Conservation (phyloP, 306 rosid species). For the Gastrolobium bilobum region DNA sequence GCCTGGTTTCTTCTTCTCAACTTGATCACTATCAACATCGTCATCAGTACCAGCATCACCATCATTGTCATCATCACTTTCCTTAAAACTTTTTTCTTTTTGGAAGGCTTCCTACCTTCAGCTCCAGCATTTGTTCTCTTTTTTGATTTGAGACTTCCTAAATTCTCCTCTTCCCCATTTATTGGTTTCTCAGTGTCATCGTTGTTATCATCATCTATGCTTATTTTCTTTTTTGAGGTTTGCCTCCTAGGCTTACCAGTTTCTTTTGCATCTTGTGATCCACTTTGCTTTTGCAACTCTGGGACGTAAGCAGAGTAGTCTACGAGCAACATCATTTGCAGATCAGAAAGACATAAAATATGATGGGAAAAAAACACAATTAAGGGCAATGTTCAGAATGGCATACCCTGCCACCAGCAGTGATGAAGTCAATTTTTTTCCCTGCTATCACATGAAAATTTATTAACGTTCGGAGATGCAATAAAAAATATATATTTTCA, state of each 20-base stretch:
- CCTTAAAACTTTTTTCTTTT: conserved; percentile 61
- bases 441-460: conserved; percentile 68
- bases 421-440: conserved; percentile 81
- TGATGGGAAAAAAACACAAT: conserved; percentile 11
- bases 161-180: conserved; percentile 49
- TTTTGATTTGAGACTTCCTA: conserved; percentile 57
- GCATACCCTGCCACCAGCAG: conserved; percentile 94
- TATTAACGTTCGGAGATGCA: conserved; percentile 6
- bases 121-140: conserved; percentile 61
- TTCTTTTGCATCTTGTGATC: conserved; percentile 61
- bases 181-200: conserved; percentile 57
- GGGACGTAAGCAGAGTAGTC: conserved; percentile 97
- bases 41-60: conserved; percentile 48
- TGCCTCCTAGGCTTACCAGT: conserved; percentile 59
- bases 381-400: conserved; percentile 43
- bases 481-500: conserved; percentile 21
- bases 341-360: conserved; percentile 37
- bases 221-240: conserved; percentile 57
- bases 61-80: conserved; percentile 55
- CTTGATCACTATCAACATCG: conserved; percentile 50
- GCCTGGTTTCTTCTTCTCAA: conserved; percentile 53
- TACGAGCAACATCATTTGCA: conserved; percentile 49
- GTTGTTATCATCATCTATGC: conserved; percentile 41
- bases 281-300: conserved; percentile 86
- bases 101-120: conserved; percentile 61